Conservation (phyloP, 2,329 filamentous ascomycete species). For the Diaporthe citriasiana region DNA sequence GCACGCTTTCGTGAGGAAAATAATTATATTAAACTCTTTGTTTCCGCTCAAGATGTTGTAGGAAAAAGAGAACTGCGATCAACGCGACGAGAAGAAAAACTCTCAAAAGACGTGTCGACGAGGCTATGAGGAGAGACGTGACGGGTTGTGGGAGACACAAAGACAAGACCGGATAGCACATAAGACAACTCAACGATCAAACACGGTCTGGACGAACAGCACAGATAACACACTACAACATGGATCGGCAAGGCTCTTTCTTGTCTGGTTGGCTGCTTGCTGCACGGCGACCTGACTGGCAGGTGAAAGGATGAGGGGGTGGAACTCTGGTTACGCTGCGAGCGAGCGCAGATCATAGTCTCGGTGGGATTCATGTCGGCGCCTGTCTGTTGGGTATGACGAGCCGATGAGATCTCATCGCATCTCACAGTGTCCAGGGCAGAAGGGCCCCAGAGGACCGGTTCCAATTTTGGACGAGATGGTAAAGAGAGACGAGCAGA, state of each 20-base stretch:
- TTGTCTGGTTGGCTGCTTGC: conserved; percentile 4
- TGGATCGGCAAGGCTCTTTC: background rate
- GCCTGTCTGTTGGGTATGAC: conserved; percentile 18
- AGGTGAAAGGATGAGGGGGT: background rate
- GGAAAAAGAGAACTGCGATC: background rate
- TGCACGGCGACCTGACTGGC: conserved; percentile 5
- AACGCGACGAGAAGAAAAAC: conserved; percentile 1
- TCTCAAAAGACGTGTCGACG: background rate
- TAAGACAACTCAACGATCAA: conserved; percentile 29
- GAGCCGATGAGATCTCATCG: conserved; percentile 23
- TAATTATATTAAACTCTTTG: background rate
- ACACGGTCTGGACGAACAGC: conserved; percentile 19
- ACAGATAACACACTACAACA: background rate
- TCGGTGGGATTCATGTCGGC: background rate
- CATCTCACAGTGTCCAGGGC: conserved; percentile 14
- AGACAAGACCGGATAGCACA: background rate
- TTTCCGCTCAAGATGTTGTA: background rate
- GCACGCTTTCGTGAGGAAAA: background rate
- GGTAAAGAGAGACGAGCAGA: background rate
- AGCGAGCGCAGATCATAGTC: conserved; percentile 32
- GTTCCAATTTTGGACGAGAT: conserved; percentile 22
- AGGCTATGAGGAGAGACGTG: background rate
- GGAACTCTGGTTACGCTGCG: conserved; percentile 4
- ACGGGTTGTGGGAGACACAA: background rate
- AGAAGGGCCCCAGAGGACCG: background rate